phyloP scores from a whole-genome alignment of 129 eudicot genomes.

The Tanacetum coccineum region DNA sequence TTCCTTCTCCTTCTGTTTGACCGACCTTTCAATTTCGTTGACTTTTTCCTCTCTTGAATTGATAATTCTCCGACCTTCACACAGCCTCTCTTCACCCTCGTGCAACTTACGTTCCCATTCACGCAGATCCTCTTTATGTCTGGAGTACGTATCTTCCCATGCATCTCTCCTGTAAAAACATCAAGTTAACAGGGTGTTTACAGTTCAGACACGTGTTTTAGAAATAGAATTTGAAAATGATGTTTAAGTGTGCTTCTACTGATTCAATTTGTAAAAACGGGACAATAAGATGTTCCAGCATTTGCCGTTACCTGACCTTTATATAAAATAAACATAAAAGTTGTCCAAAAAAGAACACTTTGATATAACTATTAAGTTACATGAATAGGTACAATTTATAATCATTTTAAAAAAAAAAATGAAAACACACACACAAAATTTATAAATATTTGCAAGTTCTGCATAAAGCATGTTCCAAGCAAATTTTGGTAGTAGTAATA shows the following conservation, averaged over 20 bases:
- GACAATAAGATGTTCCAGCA: too few species aligned
- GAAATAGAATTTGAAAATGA: neutral
- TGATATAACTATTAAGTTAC: neutral
- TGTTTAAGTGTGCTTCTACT: neutral
- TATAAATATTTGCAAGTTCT: too few species aligned
- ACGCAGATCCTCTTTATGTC: slow-evolving; percentile 64
- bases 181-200: neutral
- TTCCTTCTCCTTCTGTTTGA: slow-evolving; percentile 52
- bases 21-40: slow-evolving; percentile 42
- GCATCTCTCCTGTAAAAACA: slow-evolving; percentile 56
- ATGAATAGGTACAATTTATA: neutral
- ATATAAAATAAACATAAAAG: too few species aligned
- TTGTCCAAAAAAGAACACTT: neutral
- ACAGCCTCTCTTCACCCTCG: slow-evolving; percentile 74
- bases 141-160: slow-evolving; percentile 45
- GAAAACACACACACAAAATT: too few species aligned
- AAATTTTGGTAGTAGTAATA: too few species aligned
- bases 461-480: too few species aligned
- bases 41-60: slow-evolving; percentile 64
- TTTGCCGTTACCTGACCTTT: too few species aligned
- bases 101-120: slow-evolving; percentile 87
- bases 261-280: neutral
- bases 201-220: too few species aligned
- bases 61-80: slow-evolving; percentile 57
- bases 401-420: too few species aligned